phyloP scores from a whole-genome alignment of 2,329 filamentous ascomycete genomes.

The Dryadomyces quercus-mongolicae region DNA sequence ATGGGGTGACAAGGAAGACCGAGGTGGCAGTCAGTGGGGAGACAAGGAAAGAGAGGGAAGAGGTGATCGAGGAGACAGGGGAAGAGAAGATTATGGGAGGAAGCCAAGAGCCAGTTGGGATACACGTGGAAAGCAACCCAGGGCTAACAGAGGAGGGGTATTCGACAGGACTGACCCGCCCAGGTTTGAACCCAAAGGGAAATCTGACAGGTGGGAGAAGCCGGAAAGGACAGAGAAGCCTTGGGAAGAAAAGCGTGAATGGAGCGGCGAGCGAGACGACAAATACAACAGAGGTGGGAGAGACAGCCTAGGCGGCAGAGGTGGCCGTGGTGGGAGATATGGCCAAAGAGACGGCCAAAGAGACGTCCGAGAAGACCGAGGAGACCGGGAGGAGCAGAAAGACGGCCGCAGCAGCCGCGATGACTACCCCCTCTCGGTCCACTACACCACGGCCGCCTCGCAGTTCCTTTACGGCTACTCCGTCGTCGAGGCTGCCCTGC shows the following conservation, averaged over 20 bases:
- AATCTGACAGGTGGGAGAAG: not conserved
- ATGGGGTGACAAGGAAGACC: not conserved
- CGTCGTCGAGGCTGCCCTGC: conserved; percentile 69
- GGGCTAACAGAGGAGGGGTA: not conserved
- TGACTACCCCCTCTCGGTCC: conserved; percentile 15
- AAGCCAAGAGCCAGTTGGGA: not conserved
- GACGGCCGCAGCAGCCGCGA: not conserved
- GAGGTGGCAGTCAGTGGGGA: not conserved
- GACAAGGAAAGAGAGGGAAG: not conserved
- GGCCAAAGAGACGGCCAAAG: not conserved
- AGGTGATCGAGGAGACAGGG: not conserved
- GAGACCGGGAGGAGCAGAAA: not conserved
- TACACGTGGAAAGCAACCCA: not conserved
- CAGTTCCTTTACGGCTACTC: conserved; percentile 84
- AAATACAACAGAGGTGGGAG: not conserved
- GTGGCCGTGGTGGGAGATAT: too few relatives aligned
- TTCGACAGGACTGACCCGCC: not conserved
- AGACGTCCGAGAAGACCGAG: not conserved
- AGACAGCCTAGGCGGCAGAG: too few relatives aligned
- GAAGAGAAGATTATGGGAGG: not conserved
- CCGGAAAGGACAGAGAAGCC: not conserved
- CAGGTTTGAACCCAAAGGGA: not conserved
- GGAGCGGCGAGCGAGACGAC: not conserved
- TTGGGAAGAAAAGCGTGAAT: not conserved
- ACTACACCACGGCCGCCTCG: conserved; percentile 72